Evolutionary conservation across 2,329 filamentous ascomycete species (phyloP), one percentile per base, ranked within the genome.

Genomic region (Colletotrichum tofieldiae): DNA sequence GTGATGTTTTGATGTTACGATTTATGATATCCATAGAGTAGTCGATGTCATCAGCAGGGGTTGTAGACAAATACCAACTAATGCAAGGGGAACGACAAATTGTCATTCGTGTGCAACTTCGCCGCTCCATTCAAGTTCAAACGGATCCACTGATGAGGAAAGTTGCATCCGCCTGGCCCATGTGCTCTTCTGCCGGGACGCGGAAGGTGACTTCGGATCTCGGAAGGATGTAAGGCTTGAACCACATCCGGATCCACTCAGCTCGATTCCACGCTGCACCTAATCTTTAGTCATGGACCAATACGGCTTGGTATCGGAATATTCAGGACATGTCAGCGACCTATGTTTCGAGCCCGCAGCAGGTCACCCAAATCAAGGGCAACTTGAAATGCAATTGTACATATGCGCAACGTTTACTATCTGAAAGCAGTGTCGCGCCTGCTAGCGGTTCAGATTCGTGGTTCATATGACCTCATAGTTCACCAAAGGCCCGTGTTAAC

Each of bases 81-180:
- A 69, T 69, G 59, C 69, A 60, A 64, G 65, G 35, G 58, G 45
- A 54, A 18, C 37, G 12, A 63, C 52, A 43, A 68, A 39, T 18
- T 29, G 8, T 43, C 11, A 45, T 67, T 35, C 52, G 14, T 20
- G 47, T 59, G 65, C 60, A 69, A 69, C 58, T 43, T 64, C 14
- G 14, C 6, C 41, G 69, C 37, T 58, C 69, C 69, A 72, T 64
- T 55, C 59, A 64, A n/a, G 56, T 2, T 12, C 29, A 26, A 6
- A 47, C 45, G 35, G 59, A n/a, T 64, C 65, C 65, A 69, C 69
- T 52, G 55, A 72, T 69, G 37, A 45, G 69, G 69, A 68, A 72
- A 69, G 59, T 72, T 5, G 6, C 32, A 45, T 56, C 49, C 49
- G 55, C 9, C 20, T 45, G 29, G 43, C 29, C 32, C 20, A 37